Evolutionary conservation across 768 basidiomycete genomes (phyloP).

Genomic region (Pleurotus salmoneostramineus): DNA sequence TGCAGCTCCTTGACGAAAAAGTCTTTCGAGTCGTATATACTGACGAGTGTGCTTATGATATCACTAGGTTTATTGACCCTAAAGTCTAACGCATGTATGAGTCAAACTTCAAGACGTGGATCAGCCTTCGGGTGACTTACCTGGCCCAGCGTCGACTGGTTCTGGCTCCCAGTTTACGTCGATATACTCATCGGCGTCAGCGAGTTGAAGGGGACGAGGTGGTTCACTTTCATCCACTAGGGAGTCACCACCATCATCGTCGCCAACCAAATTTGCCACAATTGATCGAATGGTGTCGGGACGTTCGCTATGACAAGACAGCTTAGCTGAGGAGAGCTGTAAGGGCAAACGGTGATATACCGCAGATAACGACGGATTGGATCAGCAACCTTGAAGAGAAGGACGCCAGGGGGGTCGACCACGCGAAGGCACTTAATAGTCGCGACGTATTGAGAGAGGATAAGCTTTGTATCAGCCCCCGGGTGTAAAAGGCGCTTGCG

Average conservation of each 20-base stretch:
- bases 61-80: constrained; percentile 88
- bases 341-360: constrained; percentile 29
- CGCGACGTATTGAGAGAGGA: constrained; percentile 85
- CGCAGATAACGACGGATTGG: constrained; percentile 88
- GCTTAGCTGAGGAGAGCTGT: not conserved
- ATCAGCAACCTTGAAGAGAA: constrained; percentile 91
- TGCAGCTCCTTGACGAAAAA: constrained; percentile 96
- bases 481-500: constrained; percentile 89
- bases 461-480: constrained; percentile 90
- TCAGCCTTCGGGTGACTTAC: constrained; percentile 34
- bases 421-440: constrained; percentile 89
- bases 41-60: constrained; percentile 93
- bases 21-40: constrained; percentile 96
- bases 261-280: constrained; percentile 86
- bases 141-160: constrained; percentile 93
- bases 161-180: constrained; percentile 97
- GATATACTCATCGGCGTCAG: constrained; percentile 79
- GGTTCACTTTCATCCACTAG: constrained; percentile 84
- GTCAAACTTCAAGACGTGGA: not conserved
- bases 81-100: constrained; percentile 64
- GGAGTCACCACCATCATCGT: constrained; percentile 75
- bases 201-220: constrained; percentile 68
- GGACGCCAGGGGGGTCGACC: constrained; percentile 88
- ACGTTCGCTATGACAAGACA: constrained; percentile 51
- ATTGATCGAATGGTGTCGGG: constrained; percentile 94